These are phyloP conservation scores for Alternaria alternata DNA, from an alignment of 2,329 filamentous ascomycete species.

Conservation along the genomic window DNA sequence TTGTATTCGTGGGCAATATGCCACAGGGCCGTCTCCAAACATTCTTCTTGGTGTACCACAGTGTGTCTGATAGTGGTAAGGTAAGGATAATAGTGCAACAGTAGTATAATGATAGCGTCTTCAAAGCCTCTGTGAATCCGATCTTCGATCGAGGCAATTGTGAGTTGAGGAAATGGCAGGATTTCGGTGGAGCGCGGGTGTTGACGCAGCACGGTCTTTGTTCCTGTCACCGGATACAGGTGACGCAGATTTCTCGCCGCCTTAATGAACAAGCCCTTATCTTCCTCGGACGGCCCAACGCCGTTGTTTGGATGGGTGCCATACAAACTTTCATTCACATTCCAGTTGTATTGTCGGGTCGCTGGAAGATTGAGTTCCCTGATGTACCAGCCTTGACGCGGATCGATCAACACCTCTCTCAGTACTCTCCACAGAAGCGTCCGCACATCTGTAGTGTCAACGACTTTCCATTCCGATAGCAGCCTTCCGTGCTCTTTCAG, in stretches of 20 bases:
- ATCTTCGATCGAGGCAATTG: conserved; percentile 2
- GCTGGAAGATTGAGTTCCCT: conserved; percentile 25
- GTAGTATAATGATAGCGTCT: conserved; percentile 16
- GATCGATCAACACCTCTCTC: conserved; percentile 19
- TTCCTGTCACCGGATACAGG: conserved; percentile 2
- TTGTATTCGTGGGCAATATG: conserved; percentile 17
- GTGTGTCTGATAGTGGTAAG: conserved; percentile 22
- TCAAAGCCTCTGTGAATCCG: conserved; percentile 10
- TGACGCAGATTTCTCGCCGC: conserved; percentile 9
- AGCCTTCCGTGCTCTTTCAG: conserved; percentile 17
- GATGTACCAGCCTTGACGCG: conserved; percentile 22
- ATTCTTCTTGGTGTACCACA: background rate
- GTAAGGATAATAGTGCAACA: conserved; percentile 23
- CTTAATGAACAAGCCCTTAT: conserved; percentile 6
- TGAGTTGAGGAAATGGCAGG: background rate
- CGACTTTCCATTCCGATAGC: conserved; percentile 10
- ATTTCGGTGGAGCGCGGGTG: background rate
- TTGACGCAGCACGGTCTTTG: background rate
- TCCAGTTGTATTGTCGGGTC: conserved; percentile 3
- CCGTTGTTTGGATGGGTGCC: background rate
- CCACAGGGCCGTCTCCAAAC: conserved; percentile 7
- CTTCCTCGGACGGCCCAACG: conserved; percentile 9
- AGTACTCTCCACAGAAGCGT: conserved; percentile 15
- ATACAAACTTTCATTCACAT: background rate
- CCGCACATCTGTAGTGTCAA: background rate